Conservation (phyloP, 2,329 filamentous ascomycete genomes). For the Ophiostoma sp. region DNA sequence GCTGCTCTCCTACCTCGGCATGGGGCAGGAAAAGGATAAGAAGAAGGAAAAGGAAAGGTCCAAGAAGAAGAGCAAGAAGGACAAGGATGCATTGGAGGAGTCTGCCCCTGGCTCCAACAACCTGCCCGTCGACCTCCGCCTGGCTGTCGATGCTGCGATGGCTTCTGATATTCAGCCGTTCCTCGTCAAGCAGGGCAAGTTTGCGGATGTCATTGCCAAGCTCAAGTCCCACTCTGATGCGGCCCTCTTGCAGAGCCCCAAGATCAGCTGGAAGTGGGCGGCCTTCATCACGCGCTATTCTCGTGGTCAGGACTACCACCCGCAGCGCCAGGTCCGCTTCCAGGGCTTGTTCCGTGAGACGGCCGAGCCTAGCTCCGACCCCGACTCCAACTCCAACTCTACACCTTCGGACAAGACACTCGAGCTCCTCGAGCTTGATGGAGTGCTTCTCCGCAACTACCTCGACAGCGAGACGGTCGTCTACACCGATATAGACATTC, state of each 20-base stretch:
- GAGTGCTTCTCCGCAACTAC: slow-evolving; percentile 31
- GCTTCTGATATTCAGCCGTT: slow-evolving; percentile 25
- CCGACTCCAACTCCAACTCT: not conserved
- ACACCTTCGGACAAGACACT: not conserved
- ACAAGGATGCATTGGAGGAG: not conserved
- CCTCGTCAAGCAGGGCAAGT: slow-evolving; percentile 17
- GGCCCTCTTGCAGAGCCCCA: slow-evolving; percentile 26
- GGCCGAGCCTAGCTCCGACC: not conserved
- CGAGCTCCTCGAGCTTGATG: slow-evolving; percentile 32
- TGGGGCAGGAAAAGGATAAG: slow-evolving; percentile 13
- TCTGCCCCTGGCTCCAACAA: not conserved
- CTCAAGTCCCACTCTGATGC: slow-evolving; percentile 27
- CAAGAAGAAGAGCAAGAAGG: slow-evolving; percentile 19
- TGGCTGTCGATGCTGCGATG: slow-evolving; percentile 29
- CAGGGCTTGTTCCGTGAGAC: slow-evolving; percentile 26
- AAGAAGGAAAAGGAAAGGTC: slow-evolving; percentile 15
- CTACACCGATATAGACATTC: slow-evolving; percentile 31
- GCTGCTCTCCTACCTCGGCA: slow-evolving; percentile 12
- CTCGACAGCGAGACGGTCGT: slow-evolving; percentile 30
- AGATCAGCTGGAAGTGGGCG: slow-evolving; percentile 43
- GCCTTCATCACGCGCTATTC: slow-evolving; percentile 41
- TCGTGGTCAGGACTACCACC: slow-evolving; percentile 31
- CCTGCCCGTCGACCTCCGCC: slow-evolving; percentile 25
- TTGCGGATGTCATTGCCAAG: slow-evolving; percentile 15
- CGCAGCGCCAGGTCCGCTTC: slow-evolving; percentile 35